Conservation (phyloP, 2,329 filamentous ascomycete genomes). For the Aspergillus chevalieri region DNA sequence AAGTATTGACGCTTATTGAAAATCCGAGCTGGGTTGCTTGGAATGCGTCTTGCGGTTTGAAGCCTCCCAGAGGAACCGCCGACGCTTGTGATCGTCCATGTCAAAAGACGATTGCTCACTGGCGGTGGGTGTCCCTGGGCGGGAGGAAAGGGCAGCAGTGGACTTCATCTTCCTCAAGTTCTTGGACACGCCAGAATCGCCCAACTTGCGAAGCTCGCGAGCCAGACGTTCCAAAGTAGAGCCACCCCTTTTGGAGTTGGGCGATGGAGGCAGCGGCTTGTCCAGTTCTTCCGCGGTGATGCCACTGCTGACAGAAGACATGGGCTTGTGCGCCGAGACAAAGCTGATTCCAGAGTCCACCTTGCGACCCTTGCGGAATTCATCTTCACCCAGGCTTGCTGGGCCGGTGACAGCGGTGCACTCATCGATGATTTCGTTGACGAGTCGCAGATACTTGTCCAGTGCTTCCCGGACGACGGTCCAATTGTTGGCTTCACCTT, state of each 20-base stretch:
- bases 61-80: slow-evolving; percentile 45
- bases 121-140: slow-evolving; percentile 28
- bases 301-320: slow-evolving; percentile 35
- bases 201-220: slow-evolving; percentile 50
- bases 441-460: slow-evolving; percentile 53
- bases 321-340: slow-evolving; percentile 32
- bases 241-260: slow-evolving; percentile 27
- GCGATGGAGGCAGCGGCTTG: slow-evolving; percentile 38
- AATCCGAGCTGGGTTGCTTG: slow-evolving; percentile 16
- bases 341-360: slow-evolving; percentile 61
- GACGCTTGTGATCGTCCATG: slow-evolving; percentile 44
- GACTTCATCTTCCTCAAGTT: slow-evolving; percentile 46
- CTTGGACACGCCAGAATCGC: slow-evolving; percentile 21
- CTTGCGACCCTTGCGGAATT: slow-evolving; percentile 47
- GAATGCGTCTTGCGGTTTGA: slow-evolving; percentile 29
- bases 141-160: slow-evolving; percentile 46
- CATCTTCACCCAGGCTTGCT: slow-evolving; percentile 28
- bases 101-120: slow-evolving; percentile 40
- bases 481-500: slow-evolving; percentile 53
- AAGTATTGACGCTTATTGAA: slow-evolving; percentile 4
- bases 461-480: slow-evolving; percentile 42
- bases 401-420: slow-evolving; percentile 47
- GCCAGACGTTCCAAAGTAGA: slow-evolving; percentile 56
- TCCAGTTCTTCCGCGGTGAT: slow-evolving; percentile 28
- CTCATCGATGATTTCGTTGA: slow-evolving; percentile 58